These are phyloP conservation scores for Friedmanniomyces endolithicus DNA, from an alignment of 495 filamentous ascomycete species.

Conservation along the genomic window DNA sequence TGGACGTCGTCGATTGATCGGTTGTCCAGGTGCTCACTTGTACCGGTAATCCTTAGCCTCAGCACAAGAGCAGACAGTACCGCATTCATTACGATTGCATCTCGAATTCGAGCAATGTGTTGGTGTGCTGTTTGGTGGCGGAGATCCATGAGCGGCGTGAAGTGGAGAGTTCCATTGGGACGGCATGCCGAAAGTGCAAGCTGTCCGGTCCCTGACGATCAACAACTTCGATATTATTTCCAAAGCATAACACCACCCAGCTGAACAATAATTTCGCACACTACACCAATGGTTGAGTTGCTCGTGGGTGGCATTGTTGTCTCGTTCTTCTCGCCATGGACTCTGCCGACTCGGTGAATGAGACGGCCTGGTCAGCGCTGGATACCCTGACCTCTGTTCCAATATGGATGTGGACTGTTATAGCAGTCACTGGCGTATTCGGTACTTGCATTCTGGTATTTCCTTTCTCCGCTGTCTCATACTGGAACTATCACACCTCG, in stretches of 20 bases:
- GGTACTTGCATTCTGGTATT: conserved; percentile 19
- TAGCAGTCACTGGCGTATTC: conserved; percentile 1
- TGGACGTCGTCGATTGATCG: neutral
- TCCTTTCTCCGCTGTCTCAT: conserved; percentile 12
- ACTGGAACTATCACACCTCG: neutral
- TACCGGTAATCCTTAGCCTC: neutral
- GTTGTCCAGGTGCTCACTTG: neutral
- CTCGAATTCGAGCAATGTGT: too few species aligned
- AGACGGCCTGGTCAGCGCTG: conserved; percentile 11
- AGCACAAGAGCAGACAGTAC: too few species aligned
- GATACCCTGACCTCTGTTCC: conserved; percentile 10
- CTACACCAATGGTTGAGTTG: neutral
- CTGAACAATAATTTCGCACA: neutral
- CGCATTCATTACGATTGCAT: too few species aligned
- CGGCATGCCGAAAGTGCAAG: too few species aligned
- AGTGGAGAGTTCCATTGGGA: too few species aligned
- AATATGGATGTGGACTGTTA: conserved; percentile 10
- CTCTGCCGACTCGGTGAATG: conserved; percentile 11
- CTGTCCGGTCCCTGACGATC: too few species aligned
- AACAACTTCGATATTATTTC: neutral
- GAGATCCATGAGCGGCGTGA: too few species aligned
- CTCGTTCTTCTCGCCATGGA: conserved; percentile 9
- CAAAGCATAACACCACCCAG: too few species aligned
- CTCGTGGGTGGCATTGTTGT: neutral
- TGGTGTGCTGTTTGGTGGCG: neutral